Base-by-base conservation (phyloP, 345 rosid species). In the Populus nigra region DNA sequence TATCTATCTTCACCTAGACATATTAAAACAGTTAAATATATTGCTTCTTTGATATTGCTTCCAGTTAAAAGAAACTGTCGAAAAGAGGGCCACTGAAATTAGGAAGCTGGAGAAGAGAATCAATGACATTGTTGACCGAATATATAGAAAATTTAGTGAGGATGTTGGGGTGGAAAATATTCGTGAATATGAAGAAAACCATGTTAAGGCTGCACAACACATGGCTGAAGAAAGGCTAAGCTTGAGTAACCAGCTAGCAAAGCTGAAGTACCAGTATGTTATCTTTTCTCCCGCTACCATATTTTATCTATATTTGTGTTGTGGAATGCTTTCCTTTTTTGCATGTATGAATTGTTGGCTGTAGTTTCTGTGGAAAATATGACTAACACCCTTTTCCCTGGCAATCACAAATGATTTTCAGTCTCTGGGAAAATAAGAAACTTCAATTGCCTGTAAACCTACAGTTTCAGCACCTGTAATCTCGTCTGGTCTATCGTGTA, bases 241-340 rank as follows among this genome's bases (percentile, higher is more conserved):
- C 81, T 85, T 96, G 82, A 96, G 94, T 75, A 94, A 88, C 79
- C 99, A 93, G 92, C 89, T 96, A 67, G 88, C 98, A 23, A 95
- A 95, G 90, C 85, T 92, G 85, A 95, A 93, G 77, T 93, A 93
- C 87, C 98, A 96, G 99, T 96, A 93, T 71, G 99, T 88, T 79
- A 66, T 69, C 83, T 73, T 50, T 69, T 35, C 41, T 68, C 36
- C n/a, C 73, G 23, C 74, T 41, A 25, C 50, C 65, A 43, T 66
- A 49, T 33, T 23, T 31, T 50, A 43, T 45, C 35, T 22, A 12
- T 69, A 17, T 39, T 29, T 62, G 27, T 39, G 74, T 61, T n/a
- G 35, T 41, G 20, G 39, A 22, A 33, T 67, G 70, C 20, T 67
- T 67, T 31, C 41, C 4, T 36, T 67, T 33, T 67, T 39, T 16